phyloP scores from a whole-genome alignment of 2,329 filamentous ascomycete genomes.

The Monilinia laxa region DNA sequence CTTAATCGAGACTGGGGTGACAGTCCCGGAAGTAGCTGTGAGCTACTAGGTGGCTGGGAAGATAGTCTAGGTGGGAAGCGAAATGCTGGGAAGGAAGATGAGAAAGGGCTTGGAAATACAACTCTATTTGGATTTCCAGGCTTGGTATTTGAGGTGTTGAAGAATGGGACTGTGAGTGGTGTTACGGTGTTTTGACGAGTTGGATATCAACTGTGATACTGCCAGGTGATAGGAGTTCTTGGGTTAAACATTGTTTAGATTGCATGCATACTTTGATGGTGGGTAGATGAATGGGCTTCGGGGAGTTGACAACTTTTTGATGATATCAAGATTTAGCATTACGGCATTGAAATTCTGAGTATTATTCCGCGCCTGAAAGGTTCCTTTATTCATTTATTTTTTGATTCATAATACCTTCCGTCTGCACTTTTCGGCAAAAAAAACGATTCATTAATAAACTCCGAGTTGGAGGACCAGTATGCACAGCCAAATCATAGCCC shows the following conservation, averaged over 20 bases:
- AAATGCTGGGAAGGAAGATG: conserved; percentile 49
- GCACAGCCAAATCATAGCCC: background rate
- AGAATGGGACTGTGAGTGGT: conserved; percentile 85
- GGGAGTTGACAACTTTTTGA: background rate
- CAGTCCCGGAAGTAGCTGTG: conserved; percentile 85
- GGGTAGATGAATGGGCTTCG: background rate
- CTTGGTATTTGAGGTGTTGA: conserved; percentile 90
- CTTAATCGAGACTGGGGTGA: conserved; percentile 89
- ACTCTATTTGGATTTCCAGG: conserved; percentile 93
- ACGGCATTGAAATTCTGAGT: conserved; percentile 2
- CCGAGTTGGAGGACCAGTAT: background rate
- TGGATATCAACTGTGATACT: conserved; percentile 9
- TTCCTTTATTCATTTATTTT: background rate
- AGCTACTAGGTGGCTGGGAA: conserved; percentile 79
- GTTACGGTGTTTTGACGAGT: conserved; percentile 73
- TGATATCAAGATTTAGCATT: conserved; percentile 8
- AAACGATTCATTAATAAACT: background rate
- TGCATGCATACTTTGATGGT: background rate
- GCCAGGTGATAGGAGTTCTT: background rate
- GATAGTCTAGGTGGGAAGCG: conserved; percentile 55
- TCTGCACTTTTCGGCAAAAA: background rate
- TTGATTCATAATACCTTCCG: too few species aligned
- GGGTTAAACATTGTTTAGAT: conserved; percentile 3
- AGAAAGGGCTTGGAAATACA: conserved; percentile 65
- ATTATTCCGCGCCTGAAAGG: background rate